phyloP scores from a whole-genome alignment of 176 grass and related monocot genomes.

The Poa annua region DNA sequence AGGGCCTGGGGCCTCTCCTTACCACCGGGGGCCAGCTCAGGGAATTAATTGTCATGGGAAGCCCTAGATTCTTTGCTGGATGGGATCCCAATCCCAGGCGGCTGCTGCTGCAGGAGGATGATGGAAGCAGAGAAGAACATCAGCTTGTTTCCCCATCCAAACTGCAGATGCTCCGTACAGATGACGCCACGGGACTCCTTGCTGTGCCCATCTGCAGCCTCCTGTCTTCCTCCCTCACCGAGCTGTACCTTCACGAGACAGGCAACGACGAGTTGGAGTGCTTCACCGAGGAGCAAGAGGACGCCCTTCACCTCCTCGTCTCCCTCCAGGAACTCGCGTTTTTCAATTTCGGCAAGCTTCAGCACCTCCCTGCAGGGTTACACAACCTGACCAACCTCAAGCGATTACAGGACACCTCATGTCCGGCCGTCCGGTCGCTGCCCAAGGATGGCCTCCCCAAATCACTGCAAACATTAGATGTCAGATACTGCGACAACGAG shows the following conservation, averaged over 20 bases:
- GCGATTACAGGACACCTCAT: fast-evolving
- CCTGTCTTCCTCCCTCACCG: constrained; percentile 21
- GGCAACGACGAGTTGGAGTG: background rate
- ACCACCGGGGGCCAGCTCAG: too few relatives aligned
- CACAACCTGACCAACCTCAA: background rate
- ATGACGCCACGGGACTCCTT: background rate
- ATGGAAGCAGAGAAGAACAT: background rate
- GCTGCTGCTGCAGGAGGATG: too few relatives aligned
- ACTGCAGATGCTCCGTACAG: fast-evolving
- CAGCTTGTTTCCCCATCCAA: background rate
- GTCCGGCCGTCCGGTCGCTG: background rate
- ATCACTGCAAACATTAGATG: background rate
- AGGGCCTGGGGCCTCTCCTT: background rate
- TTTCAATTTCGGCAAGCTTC: fast-evolving
- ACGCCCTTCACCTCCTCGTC: background rate
- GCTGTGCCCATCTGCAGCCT: background rate
- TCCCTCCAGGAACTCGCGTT: constrained; percentile 5
- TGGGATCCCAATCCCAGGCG: too few relatives aligned
- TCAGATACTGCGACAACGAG: fast-evolving
- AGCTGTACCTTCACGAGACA: fast-evolving
- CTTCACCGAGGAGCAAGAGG: constrained; percentile 27
- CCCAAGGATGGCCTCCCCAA: background rate
- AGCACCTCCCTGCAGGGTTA: constrained; percentile 6
- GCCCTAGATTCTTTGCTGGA: too few relatives aligned
- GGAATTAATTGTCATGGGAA: too few relatives aligned